phyloP scores from a whole-genome alignment of 1,284 basidiomycete species.

The Cutaneotrichosporon cavernicola region DNA sequence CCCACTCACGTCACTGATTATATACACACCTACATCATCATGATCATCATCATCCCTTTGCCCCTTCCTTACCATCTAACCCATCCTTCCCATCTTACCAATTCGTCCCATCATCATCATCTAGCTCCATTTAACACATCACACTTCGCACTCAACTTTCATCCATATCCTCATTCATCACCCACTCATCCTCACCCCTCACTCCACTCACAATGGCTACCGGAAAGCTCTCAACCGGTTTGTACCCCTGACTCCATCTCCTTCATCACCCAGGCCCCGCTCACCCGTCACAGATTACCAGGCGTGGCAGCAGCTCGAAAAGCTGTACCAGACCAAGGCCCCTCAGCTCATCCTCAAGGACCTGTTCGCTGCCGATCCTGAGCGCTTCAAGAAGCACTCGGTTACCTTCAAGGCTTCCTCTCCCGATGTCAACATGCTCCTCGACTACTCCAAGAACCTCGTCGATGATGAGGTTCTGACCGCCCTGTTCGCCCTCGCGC shows the following conservation, averaged over 20 bases:
- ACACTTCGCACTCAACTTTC: background rate
- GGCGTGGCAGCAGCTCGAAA: slow-evolving; percentile 87
- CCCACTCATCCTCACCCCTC: slow-evolving; percentile 6
- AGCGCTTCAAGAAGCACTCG: slow-evolving; percentile 82
- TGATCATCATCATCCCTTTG: no score
- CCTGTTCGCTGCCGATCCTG: slow-evolving; percentile 83
- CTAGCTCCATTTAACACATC: background rate
- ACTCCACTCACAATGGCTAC: slow-evolving; percentile 36
- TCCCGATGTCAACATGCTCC: slow-evolving; percentile 71
- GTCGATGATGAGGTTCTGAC: slow-evolving; percentile 81
- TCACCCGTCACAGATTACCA: slow-evolving; percentile 64
- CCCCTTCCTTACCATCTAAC: background rate
- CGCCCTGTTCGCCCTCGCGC: slow-evolving; percentile 73
- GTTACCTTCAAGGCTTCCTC: slow-evolving; percentile 68
- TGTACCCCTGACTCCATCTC: slow-evolving; percentile 17
- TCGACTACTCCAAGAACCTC: slow-evolving; percentile 97
- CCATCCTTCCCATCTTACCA: background rate
- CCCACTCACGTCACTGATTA: no score
- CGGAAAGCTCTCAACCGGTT: slow-evolving; percentile 47
- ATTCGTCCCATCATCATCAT: background rate
- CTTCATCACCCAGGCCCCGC: background rate
- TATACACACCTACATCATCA: background rate
- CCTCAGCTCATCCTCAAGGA: slow-evolving; percentile 79
- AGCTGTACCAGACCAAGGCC: slow-evolving; percentile 73
- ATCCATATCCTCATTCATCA: background rate